Evolutionary conservation across 23 red algal species (phyloP), one percentile per base, ranked within the genome.

Genomic region (Agarophyton chilense): DNA sequence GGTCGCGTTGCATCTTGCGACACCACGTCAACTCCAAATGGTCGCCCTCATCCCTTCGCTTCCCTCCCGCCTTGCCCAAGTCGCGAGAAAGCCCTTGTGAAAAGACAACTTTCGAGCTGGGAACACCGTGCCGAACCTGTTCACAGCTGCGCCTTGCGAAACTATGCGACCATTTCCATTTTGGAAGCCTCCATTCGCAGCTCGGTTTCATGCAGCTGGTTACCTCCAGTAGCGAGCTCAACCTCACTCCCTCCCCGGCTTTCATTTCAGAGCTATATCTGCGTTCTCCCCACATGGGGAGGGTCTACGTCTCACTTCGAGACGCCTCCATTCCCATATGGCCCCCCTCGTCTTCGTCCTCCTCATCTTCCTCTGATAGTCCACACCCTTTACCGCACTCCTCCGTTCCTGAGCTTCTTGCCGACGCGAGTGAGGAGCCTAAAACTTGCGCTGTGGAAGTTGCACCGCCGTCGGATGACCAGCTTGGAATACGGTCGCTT

Each of bases 401-500:
- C 26, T 12, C 26, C 25, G 8, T 16, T 10, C 2, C 16, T 24
- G 8, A 32, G 9, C 3, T 24, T 1, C 26, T 24, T 4, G 22
- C 61, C 25, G 51, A 54, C 4, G 3, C 51, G 4, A 14, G 14
- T 11, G 51, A 54, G 17, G 51, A 21, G 17, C 61, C 61, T 34
- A 32, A 66, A 13, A 66, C 55, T 8, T 49, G 31, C 0, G 40
- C 79, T 45, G 17, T 83, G 43, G 52, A 41, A 25, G 28, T 60
- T 54, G 53, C 79, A 28, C 54, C 58, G 22, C 77, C 77, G 5
- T 51, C 71, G 51, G 77, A 81, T 51, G 49, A 55, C 22, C 49
- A 58, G 79, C 58, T 62, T 45, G 79, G 57, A 39, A 53, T 83
- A 19, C 79, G 31, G 21, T 44, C 79, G 9, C 31, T 31, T 8